Evolutionary conservation across 2,329 filamentous ascomycete species (phyloP).

Genomic region (Cercospora sojina): DNA sequence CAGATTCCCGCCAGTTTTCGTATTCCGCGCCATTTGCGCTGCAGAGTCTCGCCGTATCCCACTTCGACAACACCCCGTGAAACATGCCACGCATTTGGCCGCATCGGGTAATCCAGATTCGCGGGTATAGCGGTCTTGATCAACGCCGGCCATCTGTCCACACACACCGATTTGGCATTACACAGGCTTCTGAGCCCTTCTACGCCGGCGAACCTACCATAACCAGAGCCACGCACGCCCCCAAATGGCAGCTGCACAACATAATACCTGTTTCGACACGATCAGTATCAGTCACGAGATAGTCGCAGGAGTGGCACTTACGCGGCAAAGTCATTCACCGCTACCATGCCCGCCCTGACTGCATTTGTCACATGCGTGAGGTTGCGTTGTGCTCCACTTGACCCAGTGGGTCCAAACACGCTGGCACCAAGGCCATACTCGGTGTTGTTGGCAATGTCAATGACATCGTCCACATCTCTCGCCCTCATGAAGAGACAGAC

Average conservation of each 20-base stretch:
- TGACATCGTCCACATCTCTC: slow-evolving; percentile 62
- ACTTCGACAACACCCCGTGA: slow-evolving; percentile 50
- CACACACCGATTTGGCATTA: slow-evolving; percentile 83
- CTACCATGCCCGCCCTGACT: slow-evolving; percentile 83
- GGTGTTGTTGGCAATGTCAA: slow-evolving; percentile 77
- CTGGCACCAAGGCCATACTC: slow-evolving; percentile 83
- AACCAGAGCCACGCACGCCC: slow-evolving; percentile 80
- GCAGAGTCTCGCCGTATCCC: slow-evolving; percentile 47
- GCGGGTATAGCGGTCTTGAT: slow-evolving; percentile 75
- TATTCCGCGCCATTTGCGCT: slow-evolving; percentile 43
- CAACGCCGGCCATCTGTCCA: slow-evolving; percentile 62
- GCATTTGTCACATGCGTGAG: slow-evolving; percentile 65
- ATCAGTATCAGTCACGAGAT: slow-evolving; percentile 3
- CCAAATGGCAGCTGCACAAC: slow-evolving; percentile 94
- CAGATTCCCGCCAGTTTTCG: slow-evolving; percentile 38
- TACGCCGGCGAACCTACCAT: slow-evolving; percentile 87
- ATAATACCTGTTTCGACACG: slow-evolving; percentile 58
- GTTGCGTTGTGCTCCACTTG: slow-evolving; percentile 52
- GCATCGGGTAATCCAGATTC: slow-evolving; percentile 77
- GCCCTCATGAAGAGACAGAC: slow-evolving; percentile 84
- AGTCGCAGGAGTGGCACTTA: neutral
- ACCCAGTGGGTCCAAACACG: slow-evolving; percentile 67
- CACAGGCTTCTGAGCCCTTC: slow-evolving; percentile 83
- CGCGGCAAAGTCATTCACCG: slow-evolving; percentile 91
- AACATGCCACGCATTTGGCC: slow-evolving; percentile 42